phyloP scores from a whole-genome alignment of 2,329 filamentous ascomycete genomes.

The Aspergillus quadricinctus region DNA sequence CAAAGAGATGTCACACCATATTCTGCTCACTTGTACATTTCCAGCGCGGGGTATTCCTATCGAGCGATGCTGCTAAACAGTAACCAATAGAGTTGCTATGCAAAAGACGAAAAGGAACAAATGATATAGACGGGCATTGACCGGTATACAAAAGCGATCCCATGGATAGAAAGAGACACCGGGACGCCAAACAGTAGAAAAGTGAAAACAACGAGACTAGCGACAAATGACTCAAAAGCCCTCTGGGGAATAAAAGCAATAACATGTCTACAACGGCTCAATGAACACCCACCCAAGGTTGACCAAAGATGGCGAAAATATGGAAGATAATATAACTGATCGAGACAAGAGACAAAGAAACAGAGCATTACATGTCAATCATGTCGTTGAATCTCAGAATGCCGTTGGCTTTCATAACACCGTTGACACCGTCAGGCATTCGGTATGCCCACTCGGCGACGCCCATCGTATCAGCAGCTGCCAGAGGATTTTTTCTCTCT shows the following conservation, averaged over 20 bases:
- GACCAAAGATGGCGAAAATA: background rate
- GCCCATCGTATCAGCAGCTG: slow-evolving; percentile 23
- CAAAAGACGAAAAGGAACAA: slow-evolving; percentile 3
- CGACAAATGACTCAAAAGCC: background rate
- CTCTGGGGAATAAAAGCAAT: background rate
- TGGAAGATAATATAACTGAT: background rate
- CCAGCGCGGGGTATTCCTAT: slow-evolving; percentile 6
- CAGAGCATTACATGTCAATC: slow-evolving; percentile 60
- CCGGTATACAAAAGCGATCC: background rate
- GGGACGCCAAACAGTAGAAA: background rate
- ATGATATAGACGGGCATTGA: background rate
- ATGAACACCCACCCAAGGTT: background rate
- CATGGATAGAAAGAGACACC: background rate
- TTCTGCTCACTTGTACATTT: slow-evolving; percentile 19
- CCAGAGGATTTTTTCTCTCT: slow-evolving; percentile 18
- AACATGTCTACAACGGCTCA: background rate
- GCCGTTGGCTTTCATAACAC: slow-evolving; percentile 77
- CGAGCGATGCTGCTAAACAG: slow-evolving; percentile 3
- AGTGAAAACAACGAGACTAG: background rate
- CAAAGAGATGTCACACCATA: slow-evolving; percentile 6
- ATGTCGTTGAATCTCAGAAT: slow-evolving; percentile 90
- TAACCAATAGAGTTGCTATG: slow-evolving; percentile 1
- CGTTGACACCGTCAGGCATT: slow-evolving; percentile 79
- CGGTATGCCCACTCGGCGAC: slow-evolving; percentile 43
- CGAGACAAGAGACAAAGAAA: background rate